phyloP scores from a whole-genome alignment of 805 yeast species.

The Sugiyamaella smithiae region DNA sequence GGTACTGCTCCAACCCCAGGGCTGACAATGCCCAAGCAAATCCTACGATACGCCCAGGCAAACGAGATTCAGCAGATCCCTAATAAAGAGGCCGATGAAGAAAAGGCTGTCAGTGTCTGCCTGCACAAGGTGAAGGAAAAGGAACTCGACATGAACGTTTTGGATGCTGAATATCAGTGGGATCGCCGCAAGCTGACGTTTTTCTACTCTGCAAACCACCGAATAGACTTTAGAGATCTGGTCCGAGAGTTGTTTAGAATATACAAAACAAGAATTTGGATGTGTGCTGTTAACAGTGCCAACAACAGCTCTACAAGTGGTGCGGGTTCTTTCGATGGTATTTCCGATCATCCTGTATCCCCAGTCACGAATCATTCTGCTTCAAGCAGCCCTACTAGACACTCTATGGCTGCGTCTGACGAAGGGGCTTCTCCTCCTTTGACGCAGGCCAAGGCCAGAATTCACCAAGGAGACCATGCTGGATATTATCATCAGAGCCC shows the following conservation, averaged over 20 bases:
- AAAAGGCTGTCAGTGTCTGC: constrained; percentile 62
- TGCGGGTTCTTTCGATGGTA: constrained; percentile 7
- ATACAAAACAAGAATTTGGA: constrained; percentile 82
- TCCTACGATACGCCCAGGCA: constrained; percentile 59
- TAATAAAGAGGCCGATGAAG: constrained; percentile 64
- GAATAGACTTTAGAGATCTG: constrained; percentile 76
- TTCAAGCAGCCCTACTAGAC: constrained; percentile 2
- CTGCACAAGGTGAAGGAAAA: constrained; percentile 52
- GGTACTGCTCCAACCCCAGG: constrained; percentile 37
- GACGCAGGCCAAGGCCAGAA: constrained; percentile 1
- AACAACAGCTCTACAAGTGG: constrained; percentile 1
- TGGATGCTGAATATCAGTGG: constrained; percentile 84
- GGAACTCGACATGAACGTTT: constrained; percentile 54
- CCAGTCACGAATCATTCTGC: background rate
- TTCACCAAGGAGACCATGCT: constrained; percentile 5
- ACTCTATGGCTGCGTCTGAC: background rate
- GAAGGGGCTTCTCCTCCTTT: constrained; percentile 3
- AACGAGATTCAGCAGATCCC: constrained; percentile 58
- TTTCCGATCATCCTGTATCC: background rate
- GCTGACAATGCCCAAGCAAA: constrained; percentile 64
- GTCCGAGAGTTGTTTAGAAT: constrained; percentile 71
- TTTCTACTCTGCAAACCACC: constrained; percentile 59
- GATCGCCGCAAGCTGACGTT: constrained; percentile 78
- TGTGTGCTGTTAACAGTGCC: constrained; percentile 61
- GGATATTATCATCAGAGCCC: too few relatives aligned